Evolutionary conservation across 257 asterid species (phyloP), one percentile per base, ranked within the genome.

Genomic region (Nicotiana paniculata): DNA sequence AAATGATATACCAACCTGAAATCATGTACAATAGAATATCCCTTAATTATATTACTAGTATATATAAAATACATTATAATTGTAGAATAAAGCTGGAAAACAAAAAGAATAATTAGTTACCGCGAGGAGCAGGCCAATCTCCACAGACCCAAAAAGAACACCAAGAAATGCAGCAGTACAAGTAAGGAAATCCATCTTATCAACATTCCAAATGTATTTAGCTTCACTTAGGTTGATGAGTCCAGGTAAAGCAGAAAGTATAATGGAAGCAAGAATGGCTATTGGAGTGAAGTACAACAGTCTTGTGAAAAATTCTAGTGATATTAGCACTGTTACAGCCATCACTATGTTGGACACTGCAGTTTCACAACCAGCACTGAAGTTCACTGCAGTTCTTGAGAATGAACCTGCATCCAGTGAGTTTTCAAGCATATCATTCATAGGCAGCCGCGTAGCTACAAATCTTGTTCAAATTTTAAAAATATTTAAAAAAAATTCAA

Each of bases 371-470:
- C 97, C 98, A 18, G 98, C 96, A 80, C 86, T 90, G 83, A 89
- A 88, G 84, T 93, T 93, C 68, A 93, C 97, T 0, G 97, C 96
- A 5, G 96, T 90, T 75, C 93, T 80, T 2, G 98, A 93, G 82
- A 93, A 92, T 11, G 98, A 93, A 4, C 98, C 97, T 92, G 88
- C 78, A 43, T 43, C 48, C 48, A 43, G 3, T 43, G 48, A 7
- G 48, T 7, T 43, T 43, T 43, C 48, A 43, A 43, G 10, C 48
- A 43, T 43, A 43, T 43, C 10, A 7, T 43, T 43, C 48, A 43
- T 7, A 9, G 9, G 48, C 10, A 6, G 9, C 46, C 0, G 46
- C 46, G 46, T 6, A 39, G 9, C 46, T 39, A 39, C 10, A 7
- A 39, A 39, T 39, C 2, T 39, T 0, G 48, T 43, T 7, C 48